Conservation (phyloP, 139 green algal genomes). For the Choricystis sp. region DNA sequence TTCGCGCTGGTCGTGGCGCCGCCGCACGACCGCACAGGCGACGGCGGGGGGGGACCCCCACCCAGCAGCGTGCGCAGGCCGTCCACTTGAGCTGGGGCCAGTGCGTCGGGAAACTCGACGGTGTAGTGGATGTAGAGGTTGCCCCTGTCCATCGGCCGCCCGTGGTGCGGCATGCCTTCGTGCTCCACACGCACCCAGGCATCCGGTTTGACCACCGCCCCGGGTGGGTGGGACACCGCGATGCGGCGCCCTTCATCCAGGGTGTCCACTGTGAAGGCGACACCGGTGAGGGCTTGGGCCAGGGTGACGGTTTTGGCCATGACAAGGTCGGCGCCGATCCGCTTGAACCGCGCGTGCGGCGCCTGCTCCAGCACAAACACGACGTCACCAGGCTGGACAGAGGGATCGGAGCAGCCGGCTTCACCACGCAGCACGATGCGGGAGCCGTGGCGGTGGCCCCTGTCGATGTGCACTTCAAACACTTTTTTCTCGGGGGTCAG, state of each 20-base stretch:
- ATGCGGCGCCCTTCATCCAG: slow-evolving; percentile 83
- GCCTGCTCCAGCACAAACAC: slow-evolving; percentile 89
- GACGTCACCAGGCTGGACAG: slow-evolving; percentile 81
- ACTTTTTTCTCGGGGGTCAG: slow-evolving; percentile 81
- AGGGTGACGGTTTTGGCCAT: slow-evolving; percentile 62
- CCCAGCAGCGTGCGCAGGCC: slow-evolving; percentile 15
- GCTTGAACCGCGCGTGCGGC: slow-evolving; percentile 81
- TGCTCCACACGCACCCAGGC: slow-evolving; percentile 41
- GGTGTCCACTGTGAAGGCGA: slow-evolving; percentile 61
- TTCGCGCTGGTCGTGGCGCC: slow-evolving; percentile 50
- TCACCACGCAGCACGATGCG: slow-evolving; percentile 89
- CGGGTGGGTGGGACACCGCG: slow-evolving; percentile 25
- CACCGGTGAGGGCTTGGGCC: slow-evolving; percentile 75
- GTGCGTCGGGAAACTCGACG: slow-evolving; percentile 65
- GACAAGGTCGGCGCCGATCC: slow-evolving; percentile 78
- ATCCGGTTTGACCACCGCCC: slow-evolving; percentile 83
- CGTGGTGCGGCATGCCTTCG: slow-evolving; percentile 93
- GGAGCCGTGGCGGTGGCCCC: slow-evolving; percentile 65
- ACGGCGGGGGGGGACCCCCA: background rate
- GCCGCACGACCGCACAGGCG: too few relatives aligned
- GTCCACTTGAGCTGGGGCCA: slow-evolving; percentile 20
- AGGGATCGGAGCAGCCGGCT: slow-evolving; percentile 68
- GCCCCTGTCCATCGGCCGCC: slow-evolving; percentile 75
- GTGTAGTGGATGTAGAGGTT: slow-evolving; percentile 86
- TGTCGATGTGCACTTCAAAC: slow-evolving; percentile 92